Conservation (phyloP, 2,329 filamentous ascomycete species). For the Fusarium hostae region DNA sequence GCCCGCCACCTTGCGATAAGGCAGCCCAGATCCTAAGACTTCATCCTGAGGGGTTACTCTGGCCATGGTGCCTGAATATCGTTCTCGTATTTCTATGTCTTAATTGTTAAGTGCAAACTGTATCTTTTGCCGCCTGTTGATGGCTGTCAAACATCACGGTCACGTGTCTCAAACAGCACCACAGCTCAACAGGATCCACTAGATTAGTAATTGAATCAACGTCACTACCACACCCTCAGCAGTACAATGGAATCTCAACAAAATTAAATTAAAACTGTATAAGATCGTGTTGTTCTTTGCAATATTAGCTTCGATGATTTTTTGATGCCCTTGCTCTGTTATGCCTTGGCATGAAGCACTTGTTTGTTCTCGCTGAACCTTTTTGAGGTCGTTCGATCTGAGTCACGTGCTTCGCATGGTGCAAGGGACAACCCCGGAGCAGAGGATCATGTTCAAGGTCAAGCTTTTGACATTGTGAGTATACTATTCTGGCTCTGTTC, state of each 20-base stretch:
- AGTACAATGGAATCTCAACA: not conserved
- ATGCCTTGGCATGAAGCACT: too few relatives aligned
- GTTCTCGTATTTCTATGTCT: not conserved
- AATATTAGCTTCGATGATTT: too few relatives aligned
- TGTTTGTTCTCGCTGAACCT: not conserved
- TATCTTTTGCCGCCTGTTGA: too few relatives aligned
- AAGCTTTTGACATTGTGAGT: too few relatives aligned
- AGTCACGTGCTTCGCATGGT: not conserved
- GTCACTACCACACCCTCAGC: not conserved
- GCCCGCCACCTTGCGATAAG: not conserved
- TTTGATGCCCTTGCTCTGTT: not conserved
- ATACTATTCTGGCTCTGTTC: too few relatives aligned
- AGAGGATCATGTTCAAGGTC: too few relatives aligned
- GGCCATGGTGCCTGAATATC: rapidly evolving
- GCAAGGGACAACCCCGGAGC: too few relatives aligned
- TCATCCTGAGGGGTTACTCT: rapidly evolving
- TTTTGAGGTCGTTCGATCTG: not conserved
- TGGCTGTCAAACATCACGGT: not conserved
- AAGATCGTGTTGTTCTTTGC: too few relatives aligned
- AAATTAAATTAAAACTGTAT: not conserved
- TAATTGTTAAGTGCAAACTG: not conserved
- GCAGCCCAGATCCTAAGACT: rapidly evolving
- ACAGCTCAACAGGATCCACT: not conserved
- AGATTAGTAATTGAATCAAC: not conserved
- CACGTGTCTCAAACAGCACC: not conserved